Percentiles rank a stretch among this genome's conserved stretches.
Evolutionary conservation across 768 basidiomycete genomes (phyloP).

Genomic region (Phlebiopsis flavidoalba): DNA sequence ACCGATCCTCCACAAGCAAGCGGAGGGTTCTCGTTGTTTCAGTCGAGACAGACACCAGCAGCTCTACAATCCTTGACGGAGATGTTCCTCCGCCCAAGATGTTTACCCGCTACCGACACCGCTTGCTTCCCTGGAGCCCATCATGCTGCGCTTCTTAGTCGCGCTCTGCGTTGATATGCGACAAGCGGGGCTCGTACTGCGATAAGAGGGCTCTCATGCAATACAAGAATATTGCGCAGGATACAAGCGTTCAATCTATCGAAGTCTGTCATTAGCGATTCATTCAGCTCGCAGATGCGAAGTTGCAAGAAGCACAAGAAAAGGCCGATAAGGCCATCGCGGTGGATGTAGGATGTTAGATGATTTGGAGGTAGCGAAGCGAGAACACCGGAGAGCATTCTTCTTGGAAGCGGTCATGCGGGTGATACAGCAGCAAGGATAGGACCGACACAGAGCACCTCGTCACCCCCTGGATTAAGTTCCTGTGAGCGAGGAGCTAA

Average conservation of each 20-base stretch:
- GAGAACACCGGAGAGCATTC: conserved; percentile 91
- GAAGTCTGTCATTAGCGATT: conserved; percentile 91
- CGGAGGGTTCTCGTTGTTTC: conserved; percentile 92
- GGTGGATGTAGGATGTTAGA: conserved; percentile 64
- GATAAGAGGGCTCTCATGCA: conserved; percentile 94
- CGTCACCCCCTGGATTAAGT: conserved; percentile 96
- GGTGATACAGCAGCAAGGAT: conserved; percentile 90
- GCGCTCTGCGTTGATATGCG: conserved; percentile 95
- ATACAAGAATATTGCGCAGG: conserved; percentile 97
- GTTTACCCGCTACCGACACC: conserved; percentile 92
- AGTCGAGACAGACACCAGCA: conserved; percentile 84
- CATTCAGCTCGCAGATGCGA: conserved; percentile 72
- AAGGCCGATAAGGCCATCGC: conserved; percentile 72
- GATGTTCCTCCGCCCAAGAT: conserved; percentile 91
- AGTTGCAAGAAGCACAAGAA: conserved; percentile 82
- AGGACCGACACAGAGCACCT: conserved; percentile 88
- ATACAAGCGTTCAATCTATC: conserved; percentile 85
- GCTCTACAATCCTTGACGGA: conserved; percentile 88
- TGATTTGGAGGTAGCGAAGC: conserved; percentile 91
- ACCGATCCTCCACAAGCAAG: conserved; percentile 88
- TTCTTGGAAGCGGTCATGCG: conserved; percentile 86
- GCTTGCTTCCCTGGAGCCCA: conserved; percentile 84
- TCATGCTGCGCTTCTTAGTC: conserved; percentile 92
- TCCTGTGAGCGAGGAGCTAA: conserved; percentile 99
- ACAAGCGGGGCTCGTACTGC: conserved; percentile 89